Conservation (phyloP, 2,329 filamentous ascomycete genomes). For the Colletotrichum destructivum region DNA sequence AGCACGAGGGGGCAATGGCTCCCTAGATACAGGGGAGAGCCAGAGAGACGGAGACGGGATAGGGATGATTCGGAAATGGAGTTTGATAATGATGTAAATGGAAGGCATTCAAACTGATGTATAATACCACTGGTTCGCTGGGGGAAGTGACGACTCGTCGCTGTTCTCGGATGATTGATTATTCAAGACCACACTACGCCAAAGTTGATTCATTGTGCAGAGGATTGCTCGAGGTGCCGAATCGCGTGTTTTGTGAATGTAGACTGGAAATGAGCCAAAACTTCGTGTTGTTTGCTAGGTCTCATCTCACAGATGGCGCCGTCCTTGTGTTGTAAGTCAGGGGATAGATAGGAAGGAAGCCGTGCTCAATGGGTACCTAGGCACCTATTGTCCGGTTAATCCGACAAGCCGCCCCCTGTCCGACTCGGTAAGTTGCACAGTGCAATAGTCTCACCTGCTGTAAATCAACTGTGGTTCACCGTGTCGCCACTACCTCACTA, state of each 20-base stretch:
- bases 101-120: constrained; percentile 19
- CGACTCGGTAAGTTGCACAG: neutral
- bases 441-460: neutral
- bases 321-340: no score
- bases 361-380: no score
- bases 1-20: constrained; percentile 14
- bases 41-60: neutral
- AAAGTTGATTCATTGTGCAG: neutral
- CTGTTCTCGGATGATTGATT: neutral
- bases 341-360: no score
- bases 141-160: neutral
- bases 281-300: neutral
- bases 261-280: neutral
- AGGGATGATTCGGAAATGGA: constrained; percentile 3
- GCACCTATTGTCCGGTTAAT: no score
- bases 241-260: neutral
- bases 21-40: neutral
- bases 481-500: no score
- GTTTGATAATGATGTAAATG: constrained; percentile 28
- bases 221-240: neutral
- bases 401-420: neutral
- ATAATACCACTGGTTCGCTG: constrained; percentile 21
- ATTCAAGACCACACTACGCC: neutral
- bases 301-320: neutral
- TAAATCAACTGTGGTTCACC: neutral